A percentile compares a stretch with the other conserved stretches of the same genome.
phyloP scores from a whole-genome alignment of 306 rosid species.

The Cicer chorassanicum region DNA sequence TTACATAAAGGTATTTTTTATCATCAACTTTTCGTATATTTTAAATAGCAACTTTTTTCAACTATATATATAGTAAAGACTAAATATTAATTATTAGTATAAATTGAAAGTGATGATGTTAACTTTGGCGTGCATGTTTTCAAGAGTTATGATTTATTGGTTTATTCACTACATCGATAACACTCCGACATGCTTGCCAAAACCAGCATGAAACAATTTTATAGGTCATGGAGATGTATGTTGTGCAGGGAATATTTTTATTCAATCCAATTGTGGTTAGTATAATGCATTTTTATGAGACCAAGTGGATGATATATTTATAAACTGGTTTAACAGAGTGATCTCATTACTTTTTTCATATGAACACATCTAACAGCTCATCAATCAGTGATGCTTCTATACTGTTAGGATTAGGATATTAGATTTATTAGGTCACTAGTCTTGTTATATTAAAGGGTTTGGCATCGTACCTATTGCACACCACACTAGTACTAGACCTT shows the following conservation, averaged over 20 bases:
- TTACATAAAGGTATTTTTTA: too few relatives aligned
- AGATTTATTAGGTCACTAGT: conserved; percentile 10
- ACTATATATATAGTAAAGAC: too few relatives aligned
- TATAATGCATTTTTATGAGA: conserved; percentile 20
- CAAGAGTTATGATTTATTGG: background rate
- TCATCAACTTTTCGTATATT: too few relatives aligned
- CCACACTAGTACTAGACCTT: conserved; percentile 11
- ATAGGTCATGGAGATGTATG: background rate
- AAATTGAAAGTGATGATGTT: conserved; percentile 1
- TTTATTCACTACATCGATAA: conserved; percentile 29
- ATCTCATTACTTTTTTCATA: conserved; percentile 4
- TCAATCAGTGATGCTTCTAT: background rate
- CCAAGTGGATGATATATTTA: conserved; percentile 18
- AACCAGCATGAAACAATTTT: conserved; percentile 4
- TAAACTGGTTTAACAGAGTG: background rate
- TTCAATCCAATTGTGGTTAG: conserved; percentile 15
- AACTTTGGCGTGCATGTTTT: conserved; percentile 37
- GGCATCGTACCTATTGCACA: background rate
- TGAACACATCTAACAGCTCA: background rate
- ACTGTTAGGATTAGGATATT: conserved; percentile 2
- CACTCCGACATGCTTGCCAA: conserved; percentile 21
- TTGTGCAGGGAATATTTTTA: conserved; percentile 23
- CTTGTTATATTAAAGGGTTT: background rate
- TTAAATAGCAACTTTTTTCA: too few relatives aligned
- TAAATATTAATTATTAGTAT: too few relatives aligned